Evolutionary conservation across 306 rosid genomes (phyloP).

Genomic region (Cucurbita argyrosperma): DNA sequence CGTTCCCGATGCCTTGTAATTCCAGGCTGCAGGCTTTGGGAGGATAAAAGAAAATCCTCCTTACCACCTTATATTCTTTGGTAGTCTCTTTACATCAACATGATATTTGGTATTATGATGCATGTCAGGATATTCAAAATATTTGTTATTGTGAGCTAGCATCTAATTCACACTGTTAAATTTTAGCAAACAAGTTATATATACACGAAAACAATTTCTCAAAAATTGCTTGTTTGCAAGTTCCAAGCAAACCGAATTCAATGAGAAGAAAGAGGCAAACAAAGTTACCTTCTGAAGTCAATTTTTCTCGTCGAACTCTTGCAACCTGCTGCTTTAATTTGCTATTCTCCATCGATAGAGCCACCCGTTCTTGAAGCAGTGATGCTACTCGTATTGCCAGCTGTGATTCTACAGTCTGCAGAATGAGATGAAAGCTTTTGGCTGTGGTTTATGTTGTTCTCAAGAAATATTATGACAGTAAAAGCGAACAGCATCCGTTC

Average conservation of each 20-base stretch:
- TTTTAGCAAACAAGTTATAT: not conserved
- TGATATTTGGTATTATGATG: not conserved
- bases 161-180: not conserved
- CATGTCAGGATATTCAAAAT: not conserved
- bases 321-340: conserved; percentile 27
- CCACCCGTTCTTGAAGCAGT: conserved; percentile 25
- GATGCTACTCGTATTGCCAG: conserved; percentile 26
- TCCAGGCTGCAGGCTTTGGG: not conserved
- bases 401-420: conserved; percentile 24
- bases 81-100: not conserved
- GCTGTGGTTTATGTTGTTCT: not conserved
- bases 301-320: conserved; percentile 19
- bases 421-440: not conserved
- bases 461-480: not conserved
- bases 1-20: not conserved
- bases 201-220: not conserved
- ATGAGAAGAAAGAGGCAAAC: not conserved
- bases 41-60: not conserved
- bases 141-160: not conserved
- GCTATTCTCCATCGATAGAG: conserved; percentile 30
- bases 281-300: conserved; percentile 19
- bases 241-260: not conserved
- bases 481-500: not conserved
- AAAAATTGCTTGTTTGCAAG: not conserved
- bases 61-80: not conserved